Conservation (phyloP, 2,329 filamentous ascomycete genomes). For the Thermomyces lanuginosus region DNA sequence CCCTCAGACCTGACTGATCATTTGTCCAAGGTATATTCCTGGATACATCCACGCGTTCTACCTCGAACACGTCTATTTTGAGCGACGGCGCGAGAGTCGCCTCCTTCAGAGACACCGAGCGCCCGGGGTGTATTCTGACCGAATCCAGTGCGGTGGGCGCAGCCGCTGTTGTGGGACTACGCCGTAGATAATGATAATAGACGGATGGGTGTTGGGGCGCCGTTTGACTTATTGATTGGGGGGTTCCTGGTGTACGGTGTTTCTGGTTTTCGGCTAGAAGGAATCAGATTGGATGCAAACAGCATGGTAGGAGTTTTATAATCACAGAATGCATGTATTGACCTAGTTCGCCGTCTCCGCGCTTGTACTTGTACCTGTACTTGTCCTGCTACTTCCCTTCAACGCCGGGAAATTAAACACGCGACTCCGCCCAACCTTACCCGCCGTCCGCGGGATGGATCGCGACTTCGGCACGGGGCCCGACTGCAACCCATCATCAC, state of each 20-base stretch:
- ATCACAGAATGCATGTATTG: background rate
- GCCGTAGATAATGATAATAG: conserved; percentile 2
- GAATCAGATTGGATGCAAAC: background rate
- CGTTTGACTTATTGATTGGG: background rate
- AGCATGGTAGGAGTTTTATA: background rate
- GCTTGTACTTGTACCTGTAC: background rate
- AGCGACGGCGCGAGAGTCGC: conserved; percentile 33
- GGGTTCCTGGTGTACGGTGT: background rate
- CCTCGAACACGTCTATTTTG: conserved; percentile 67
- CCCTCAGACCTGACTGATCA: background rate
- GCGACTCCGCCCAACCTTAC: conserved; percentile 35
- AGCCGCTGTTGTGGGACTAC: conserved; percentile 14
- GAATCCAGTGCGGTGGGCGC: conserved; percentile 23
- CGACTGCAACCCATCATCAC: too few species aligned
- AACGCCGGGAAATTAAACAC: conserved; percentile 40
- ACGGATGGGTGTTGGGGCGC: conserved; percentile 4
- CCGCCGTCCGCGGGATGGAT: conserved; percentile 35
- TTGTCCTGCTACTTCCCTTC: conserved; percentile 25
- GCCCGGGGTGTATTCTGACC: conserved; percentile 25
- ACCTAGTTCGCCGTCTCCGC: conserved; percentile 1
- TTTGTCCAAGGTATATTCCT: conserved; percentile 45
- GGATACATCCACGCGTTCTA: conserved; percentile 72
- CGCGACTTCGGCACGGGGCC: too few species aligned
- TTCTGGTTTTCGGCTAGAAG: background rate
- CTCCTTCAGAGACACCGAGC: conserved; percentile 11